Percentiles rank a stretch among this genome's conserved stretches.
phyloP scores from a whole-genome alignment of 768 basidiomycete genomes.

The Suillus bovinus region DNA sequence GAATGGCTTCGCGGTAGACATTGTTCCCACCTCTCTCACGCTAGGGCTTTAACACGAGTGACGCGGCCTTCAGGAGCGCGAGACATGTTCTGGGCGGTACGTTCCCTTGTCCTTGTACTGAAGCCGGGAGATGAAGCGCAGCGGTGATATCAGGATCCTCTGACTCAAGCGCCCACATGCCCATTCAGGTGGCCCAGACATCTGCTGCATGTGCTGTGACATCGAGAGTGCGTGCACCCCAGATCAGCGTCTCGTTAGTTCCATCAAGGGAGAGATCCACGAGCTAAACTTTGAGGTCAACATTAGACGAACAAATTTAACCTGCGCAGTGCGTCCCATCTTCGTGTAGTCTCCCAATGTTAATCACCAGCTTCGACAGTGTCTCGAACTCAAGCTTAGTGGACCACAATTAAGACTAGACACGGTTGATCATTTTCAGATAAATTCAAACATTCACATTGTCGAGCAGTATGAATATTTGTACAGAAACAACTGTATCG shows the following conservation, averaged over 20 bases:
- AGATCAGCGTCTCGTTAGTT: constrained; percentile 36
- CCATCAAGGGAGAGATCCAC: too few species aligned
- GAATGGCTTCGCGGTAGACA: constrained; percentile 84
- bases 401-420: too few species aligned
- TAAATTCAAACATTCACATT: too few species aligned
- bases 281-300: too few species aligned
- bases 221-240: constrained; percentile 37
- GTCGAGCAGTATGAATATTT: too few species aligned
- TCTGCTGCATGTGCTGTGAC: constrained; percentile 35
- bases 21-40: constrained; percentile 99
- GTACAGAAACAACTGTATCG: too few species aligned
- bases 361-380: too few species aligned
- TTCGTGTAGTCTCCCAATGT: too few species aligned
- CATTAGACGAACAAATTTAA: too few species aligned
- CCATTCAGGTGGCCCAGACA: constrained; percentile 80
- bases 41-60: constrained; percentile 92
- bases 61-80: constrained; percentile 36
- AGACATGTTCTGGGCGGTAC: constrained; percentile 24
- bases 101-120: neutral
- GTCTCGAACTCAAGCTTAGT: too few species aligned
- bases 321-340: too few species aligned
- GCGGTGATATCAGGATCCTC: constrained; percentile 22
- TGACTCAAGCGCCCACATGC: constrained; percentile 76
- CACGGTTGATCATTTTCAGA: too few species aligned
- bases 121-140: neutral